Conservation (phyloP, 257 asterid species). For the Scutellaria galericulata region DNA sequence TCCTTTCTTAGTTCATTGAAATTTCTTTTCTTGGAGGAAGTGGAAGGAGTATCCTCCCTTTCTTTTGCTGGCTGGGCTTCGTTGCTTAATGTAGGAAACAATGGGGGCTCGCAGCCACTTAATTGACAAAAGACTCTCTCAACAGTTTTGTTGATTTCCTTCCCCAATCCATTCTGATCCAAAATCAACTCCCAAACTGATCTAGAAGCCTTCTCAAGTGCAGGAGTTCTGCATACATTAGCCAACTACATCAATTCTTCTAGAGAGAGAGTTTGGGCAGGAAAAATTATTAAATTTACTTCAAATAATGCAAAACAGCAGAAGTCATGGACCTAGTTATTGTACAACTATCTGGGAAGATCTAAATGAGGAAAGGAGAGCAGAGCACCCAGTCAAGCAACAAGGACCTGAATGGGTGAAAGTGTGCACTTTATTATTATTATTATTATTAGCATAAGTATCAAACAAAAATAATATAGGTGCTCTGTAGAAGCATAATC, state of each 20-base stretch:
- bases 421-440: slow-evolving; percentile 16
- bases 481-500: slow-evolving; percentile 10
- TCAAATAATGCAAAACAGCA: slow-evolving; percentile 15
- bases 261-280: not conserved
- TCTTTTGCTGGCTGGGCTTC: slow-evolving; percentile 56
- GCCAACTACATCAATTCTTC: slow-evolving; percentile 30
- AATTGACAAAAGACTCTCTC: slow-evolving; percentile 87
- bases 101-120: slow-evolving; percentile 90
- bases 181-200: slow-evolving; percentile 92
- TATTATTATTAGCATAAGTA: slow-evolving; percentile 1
- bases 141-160: slow-evolving; percentile 82
- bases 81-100: slow-evolving; percentile 53
- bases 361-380: slow-evolving; percentile 2
- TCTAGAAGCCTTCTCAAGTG: slow-evolving; percentile 94
- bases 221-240: slow-evolving; percentile 71
- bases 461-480: slow-evolving; percentile 1
- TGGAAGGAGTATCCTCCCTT: slow-evolving; percentile 55
- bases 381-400: slow-evolving; percentile 1
- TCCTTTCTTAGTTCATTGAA: slow-evolving; percentile 51
- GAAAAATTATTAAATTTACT: not conserved
- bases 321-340: not conserved
- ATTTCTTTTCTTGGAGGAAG: slow-evolving; percentile 74
- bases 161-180: slow-evolving; percentile 87
- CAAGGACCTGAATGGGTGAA: not conserved
- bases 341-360: slow-evolving; percentile 2